Evolutionary conservation across 1,284 basidiomycete genomes (phyloP), one percentile per base, ranked within the genome.

Genomic region (Sutorius eximius): DNA sequence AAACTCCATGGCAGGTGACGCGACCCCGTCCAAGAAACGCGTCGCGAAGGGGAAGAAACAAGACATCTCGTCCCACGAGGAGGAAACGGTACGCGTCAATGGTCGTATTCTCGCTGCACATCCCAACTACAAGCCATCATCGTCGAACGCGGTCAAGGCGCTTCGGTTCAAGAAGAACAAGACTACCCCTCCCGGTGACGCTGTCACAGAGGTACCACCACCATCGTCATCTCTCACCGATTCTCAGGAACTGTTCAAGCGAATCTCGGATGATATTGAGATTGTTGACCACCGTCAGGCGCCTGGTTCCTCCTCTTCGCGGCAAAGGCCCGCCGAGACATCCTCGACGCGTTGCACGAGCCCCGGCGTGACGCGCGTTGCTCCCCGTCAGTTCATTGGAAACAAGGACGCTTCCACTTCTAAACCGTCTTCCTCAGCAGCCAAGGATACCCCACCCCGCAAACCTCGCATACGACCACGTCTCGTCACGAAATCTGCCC

Each of bases 91-190:
- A 40, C 40, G 36, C 30, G 46, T 67, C 51, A 27, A 59, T 1
- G 67, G 65, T 27, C 59, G 44, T 41, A 5, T 52, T 29, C 53
- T 66, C 37, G 0, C 42, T 11, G 67, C 51, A 34, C 68, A 69
- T 42, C 71, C 66, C 1, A 24, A 59, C 37, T 71, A 32, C 44
- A 66, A 53, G 44, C 68, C 64, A 0, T 62, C 62, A 2, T 45
- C 56, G 2, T 3, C 3, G 2, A 5, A 22, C 6, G 18, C 18
- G 4, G 0, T 66, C 37, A 65, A 65, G 57, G 2, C 1, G 0
- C 50, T 77, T 30, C 73, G 66, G n/a, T 79, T 79, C 61, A 76
- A 56, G 15, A 79, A 73, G 61, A 73, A 42, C 45, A 65, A 55
- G 60, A 57, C 56, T 45, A 37, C 15, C 1, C 33, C 30, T 40